A percentile compares a stretch with the other conserved stretches of the same genome.
phyloP scores from a whole-genome alignment of 257 asterid species.

The Fraxinus anomala region DNA sequence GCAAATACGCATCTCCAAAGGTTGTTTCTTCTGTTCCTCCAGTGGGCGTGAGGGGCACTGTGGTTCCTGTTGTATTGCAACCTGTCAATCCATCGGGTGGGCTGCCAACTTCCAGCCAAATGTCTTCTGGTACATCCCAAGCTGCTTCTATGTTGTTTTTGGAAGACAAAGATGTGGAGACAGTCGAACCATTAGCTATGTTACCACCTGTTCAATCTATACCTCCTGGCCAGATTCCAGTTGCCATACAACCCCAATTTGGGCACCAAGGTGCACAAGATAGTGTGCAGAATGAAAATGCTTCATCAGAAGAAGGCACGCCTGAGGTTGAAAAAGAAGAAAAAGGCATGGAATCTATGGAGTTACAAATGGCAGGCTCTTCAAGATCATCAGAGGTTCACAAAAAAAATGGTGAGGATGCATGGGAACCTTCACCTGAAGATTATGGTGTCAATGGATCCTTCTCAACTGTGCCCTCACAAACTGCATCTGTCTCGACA shows the following conservation, averaged over 20 bases:
- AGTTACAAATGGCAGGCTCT: constrained; percentile 25
- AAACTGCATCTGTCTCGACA: background rate
- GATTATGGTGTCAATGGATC: background rate
- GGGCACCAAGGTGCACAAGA: background rate
- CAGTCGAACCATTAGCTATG: constrained; percentile 28
- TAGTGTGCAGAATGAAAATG: constrained; percentile 26
- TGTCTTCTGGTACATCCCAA: background rate
- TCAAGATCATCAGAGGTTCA: constrained; percentile 28
- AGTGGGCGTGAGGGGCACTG: constrained; percentile 19
- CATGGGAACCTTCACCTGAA: background rate
- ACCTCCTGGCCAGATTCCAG: constrained; percentile 1
- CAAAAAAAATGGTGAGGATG: background rate
- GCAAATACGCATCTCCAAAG: background rate
- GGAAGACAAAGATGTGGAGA: constrained; percentile 28
- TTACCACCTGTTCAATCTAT: constrained; percentile 21
- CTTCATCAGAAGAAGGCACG: constrained; percentile 12
- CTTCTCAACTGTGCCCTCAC: background rate
- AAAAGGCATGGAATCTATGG: constrained; percentile 12
- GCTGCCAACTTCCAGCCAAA: constrained; percentile 12
- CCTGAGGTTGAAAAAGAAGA: constrained; percentile 11
- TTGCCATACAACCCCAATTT: constrained; percentile 31
- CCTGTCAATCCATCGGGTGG: constrained; percentile 20
- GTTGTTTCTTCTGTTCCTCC: constrained; percentile 11
- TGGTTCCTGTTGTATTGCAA: constrained; percentile 28
- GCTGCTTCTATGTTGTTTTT: constrained; percentile 1